Base-by-base conservation (phyloP, 257 asterid species). In the Apocynum venetum region DNA sequence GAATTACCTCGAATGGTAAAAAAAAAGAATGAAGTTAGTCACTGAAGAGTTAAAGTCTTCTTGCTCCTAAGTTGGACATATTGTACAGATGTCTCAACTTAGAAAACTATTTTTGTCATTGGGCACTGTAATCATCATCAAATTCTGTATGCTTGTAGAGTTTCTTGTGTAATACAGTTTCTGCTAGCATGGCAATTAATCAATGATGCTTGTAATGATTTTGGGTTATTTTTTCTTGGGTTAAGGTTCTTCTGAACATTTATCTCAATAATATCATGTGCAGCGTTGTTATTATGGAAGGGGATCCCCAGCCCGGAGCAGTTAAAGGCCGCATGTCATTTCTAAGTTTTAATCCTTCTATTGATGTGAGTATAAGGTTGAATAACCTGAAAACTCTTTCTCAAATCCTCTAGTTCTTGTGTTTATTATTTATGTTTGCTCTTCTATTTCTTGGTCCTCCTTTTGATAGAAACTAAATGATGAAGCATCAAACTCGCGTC, bases 251-350 rank as follows among this genome's bases (percentile, higher is more conserved):
- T 53, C 72, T 72, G 69, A 71, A 63, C 76, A 38, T 78, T 72
- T 64, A 57, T 75, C 71, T 69, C 53, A n/a, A 67, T 73, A 68
- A 75, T 66, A 78, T 83, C 80, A 73, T 61, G 20, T 90, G 85
- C 95, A 96, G 99, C 75, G 87, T 93, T 78, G 90, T 96, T 78
- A 76, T 93, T 78, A 82, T 81, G 83, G 98, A 93, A 88, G 96
- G 97, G 41, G 93, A 96, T 84, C 97, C 99, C 47, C 92, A 81
- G 66, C 97, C 99, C 25, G 96, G 87, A 81, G 89, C 90, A 35
- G 70, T 82, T 75, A 88, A 88, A 84, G 98, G 98, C 31, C 93
- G 99, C 74, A 91, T 93, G 94, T 96, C 99, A 51, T 96, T 93
- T 86, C 86, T 83, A 87, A 89, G 87, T 83, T 96, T 96, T 78